Conservation (phyloP, 2,329 filamentous ascomycete genomes). For the Talaromyces pinophilus region DNA sequence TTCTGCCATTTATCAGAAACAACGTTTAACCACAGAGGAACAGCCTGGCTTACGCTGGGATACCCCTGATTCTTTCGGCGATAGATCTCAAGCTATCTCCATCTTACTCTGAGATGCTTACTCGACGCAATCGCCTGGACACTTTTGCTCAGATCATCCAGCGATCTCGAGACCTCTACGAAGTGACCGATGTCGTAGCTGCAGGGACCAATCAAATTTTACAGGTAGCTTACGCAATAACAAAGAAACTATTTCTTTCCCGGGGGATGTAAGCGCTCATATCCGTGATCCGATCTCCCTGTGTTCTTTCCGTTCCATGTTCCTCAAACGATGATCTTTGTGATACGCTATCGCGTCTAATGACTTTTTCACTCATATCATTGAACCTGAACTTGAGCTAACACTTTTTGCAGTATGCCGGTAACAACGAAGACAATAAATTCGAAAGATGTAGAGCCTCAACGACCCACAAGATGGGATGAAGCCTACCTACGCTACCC, state of each 20-base stretch:
- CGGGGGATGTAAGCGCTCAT: neutral
- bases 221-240: neutral
- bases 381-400: neutral
- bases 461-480: conserved; percentile 30
- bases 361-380: neutral
- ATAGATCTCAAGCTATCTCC: neutral
- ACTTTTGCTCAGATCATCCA: neutral
- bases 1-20: neutral
- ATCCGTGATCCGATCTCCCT: neutral
- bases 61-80: neutral
- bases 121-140: neutral
- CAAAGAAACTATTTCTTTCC: neutral
- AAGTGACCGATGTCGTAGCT: neutral
- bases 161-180: neutral
- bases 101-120: neutral
- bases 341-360: neutral
- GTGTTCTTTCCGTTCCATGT: neutral
- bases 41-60: neutral
- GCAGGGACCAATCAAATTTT: neutral
- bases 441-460: neutral
- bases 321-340: neutral
- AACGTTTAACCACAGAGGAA: neutral
- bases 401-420: neutral
- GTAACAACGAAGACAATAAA: neutral
- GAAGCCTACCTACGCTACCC: conserved; percentile 31